phyloP scores from a whole-genome alignment of 2,329 filamentous ascomycete species.

The Clonostachys chloroleuca region DNA sequence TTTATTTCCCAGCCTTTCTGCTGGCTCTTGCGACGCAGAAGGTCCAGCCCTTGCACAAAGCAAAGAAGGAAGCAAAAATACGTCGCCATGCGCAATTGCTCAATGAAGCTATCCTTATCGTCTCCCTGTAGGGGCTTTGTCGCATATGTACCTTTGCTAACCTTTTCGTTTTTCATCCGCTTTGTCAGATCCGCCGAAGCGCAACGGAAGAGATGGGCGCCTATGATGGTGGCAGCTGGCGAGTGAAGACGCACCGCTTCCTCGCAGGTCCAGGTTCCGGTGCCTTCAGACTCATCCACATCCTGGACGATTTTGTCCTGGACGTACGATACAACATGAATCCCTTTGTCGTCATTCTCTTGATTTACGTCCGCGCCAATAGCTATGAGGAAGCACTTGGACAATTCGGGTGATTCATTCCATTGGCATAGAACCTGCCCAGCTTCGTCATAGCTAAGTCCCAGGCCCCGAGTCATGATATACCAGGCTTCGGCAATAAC shows the following conservation, averaged over 20 bases:
- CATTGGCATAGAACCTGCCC: constrained; percentile 9
- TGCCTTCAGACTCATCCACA: constrained; percentile 61
- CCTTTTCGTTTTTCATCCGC: constrained; percentile 38
- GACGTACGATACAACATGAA: constrained; percentile 55
- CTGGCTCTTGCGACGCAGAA: constrained; percentile 54
- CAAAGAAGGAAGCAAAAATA: constrained; percentile 58
- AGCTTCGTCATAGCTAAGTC: constrained; percentile 56
- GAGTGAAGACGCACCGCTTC: constrained; percentile 59
- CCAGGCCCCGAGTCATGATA: constrained; percentile 54
- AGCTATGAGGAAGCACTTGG: too few relatives aligned
- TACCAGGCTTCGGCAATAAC: constrained; percentile 61
- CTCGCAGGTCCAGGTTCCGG: constrained; percentile 60
- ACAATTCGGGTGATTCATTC: too few relatives aligned
- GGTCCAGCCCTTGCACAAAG: constrained; percentile 62
- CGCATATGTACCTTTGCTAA: background rate
- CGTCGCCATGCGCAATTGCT: constrained; percentile 54
- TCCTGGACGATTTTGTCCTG: constrained; percentile 71
- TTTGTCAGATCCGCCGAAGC: constrained; percentile 58
- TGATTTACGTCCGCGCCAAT: too few relatives aligned
- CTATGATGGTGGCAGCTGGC: constrained; percentile 58
- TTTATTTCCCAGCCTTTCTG: constrained; percentile 56
- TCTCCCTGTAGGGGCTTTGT: constrained; percentile 32
- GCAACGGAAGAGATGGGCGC: constrained; percentile 58
- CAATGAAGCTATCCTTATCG: constrained; percentile 38
- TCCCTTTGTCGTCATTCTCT: constrained; percentile 12